phyloP scores from a whole-genome alignment of 495 filamentous ascomycete genomes.

The Hyaloscypha variabilis region DNA sequence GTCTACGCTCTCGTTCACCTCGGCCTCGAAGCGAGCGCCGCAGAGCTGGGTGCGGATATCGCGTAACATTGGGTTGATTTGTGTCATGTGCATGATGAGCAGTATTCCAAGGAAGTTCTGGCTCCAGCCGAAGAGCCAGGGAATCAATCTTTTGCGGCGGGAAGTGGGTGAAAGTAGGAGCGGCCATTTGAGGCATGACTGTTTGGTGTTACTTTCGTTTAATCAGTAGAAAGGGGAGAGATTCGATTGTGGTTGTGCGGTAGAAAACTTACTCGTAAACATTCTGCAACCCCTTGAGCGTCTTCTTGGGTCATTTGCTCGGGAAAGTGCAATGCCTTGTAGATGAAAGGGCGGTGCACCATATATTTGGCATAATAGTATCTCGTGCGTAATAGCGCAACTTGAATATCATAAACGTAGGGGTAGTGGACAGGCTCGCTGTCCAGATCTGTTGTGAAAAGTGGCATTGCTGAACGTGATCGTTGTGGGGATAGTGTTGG shows the following conservation, averaged over 20 bases:
- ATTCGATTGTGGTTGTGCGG: neutral
- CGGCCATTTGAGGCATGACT: constrained; percentile 55
- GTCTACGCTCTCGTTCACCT: constrained; percentile 47
- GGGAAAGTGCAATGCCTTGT: constrained; percentile 62
- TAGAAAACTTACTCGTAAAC: constrained; percentile 40
- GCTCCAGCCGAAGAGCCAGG: constrained; percentile 60
- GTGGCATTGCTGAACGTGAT: neutral
- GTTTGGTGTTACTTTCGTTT: constrained; percentile 4
- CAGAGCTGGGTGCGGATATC: constrained; percentile 46
- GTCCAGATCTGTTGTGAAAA: constrained; percentile 55
- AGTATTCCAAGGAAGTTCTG: constrained; percentile 60
- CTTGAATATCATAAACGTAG: constrained; percentile 55
- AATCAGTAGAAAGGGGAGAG: neutral
- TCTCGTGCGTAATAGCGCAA: constrained; percentile 56
- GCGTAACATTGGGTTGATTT: constrained; percentile 47
- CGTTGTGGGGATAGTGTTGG: constrained; percentile 25
- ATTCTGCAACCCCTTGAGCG: constrained; percentile 50
- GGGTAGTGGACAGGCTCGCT: constrained; percentile 43
- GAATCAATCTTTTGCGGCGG: constrained; percentile 56
- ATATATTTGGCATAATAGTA: constrained; percentile 64
- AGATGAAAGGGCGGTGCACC: constrained; percentile 60
- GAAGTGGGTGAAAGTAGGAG: constrained; percentile 58
- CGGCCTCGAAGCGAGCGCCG: constrained; percentile 48
- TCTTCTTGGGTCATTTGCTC: constrained; percentile 55
- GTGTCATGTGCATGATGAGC: constrained; percentile 54